Base-by-base conservation (phyloP, 805 yeast species). In the Danielozyma ontarioensis region DNA sequence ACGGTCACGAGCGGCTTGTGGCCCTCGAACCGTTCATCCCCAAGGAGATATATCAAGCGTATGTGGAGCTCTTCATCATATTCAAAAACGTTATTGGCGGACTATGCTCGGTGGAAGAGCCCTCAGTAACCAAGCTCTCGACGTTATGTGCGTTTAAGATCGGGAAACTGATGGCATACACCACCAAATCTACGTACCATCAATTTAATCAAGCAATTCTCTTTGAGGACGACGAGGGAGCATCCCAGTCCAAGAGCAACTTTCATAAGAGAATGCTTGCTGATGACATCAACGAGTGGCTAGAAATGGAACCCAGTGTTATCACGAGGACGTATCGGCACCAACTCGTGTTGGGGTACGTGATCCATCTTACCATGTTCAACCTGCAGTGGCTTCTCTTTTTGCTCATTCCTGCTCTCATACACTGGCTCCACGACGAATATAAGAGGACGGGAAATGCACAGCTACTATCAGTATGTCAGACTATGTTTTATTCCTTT, bases 251-350 rank as follows among this genome's bases (percentile, higher is more conserved):
- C 26, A 24, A 24, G 14, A 6, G 10, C 22, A 6, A 10, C 12
- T 11, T 6, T 13, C 10, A 10, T 5, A 5, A 5, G 13, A 5
- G n/a, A 11, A 5, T 6, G 6, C 26, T 13, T 11, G 5, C 48
- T 8, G 60, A 60, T 27, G 68, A 62, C 31, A 53, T 64, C 2
- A 68, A 62, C 34, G 46, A 41, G 10, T 64, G 69, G 69, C 48
- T 65, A 7, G 52, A 42, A 19, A 42, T 59, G 41, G 63, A 61
- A 23, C 68, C 68, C 1, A 24, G 28, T 10, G 21, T 45, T 8
- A 38, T 61, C 7, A 44, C 47, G n/a, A 28, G 31, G 5, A 15
- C 34, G 0, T 48, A 60, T 36, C 47, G 55, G 17, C 28, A 32
- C 13, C 56, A 53, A 16, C 36, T 64, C 7, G 35, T 63, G 11